phyloP scores from a whole-genome alignment of 352 stramenopile species.

The Globisporangium orthogonon region DNA sequence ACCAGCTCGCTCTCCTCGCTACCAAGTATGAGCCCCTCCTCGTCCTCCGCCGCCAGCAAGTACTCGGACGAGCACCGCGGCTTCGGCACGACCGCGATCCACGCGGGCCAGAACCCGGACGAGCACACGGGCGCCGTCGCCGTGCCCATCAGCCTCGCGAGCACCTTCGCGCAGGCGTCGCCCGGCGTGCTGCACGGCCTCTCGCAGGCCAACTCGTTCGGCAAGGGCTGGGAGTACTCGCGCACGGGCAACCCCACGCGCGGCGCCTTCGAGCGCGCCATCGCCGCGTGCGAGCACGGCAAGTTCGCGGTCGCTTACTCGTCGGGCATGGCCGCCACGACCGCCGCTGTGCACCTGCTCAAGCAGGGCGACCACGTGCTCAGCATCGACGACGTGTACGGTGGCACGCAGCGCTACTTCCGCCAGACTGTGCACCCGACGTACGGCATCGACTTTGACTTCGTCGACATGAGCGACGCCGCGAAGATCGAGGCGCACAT shows the following conservation, averaged over 20 bases:
- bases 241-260: constrained; percentile 95
- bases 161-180: constrained; percentile 85
- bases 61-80: constrained; percentile 76
- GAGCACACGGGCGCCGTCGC: constrained; percentile 74
- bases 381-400: constrained; percentile 94
- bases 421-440: constrained; percentile 87
- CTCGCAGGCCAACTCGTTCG: constrained; percentile 84
- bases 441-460: constrained; percentile 92
- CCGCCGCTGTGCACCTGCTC: constrained; percentile 84
- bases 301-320: constrained; percentile 86
- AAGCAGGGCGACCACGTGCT: constrained; percentile 92
- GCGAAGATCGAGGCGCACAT: constrained; percentile 75
- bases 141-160: constrained; percentile 90
- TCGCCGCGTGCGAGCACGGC: constrained; percentile 90
- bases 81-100: constrained; percentile 81
- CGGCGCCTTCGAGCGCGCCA: constrained; percentile 90
- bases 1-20: not conserved
- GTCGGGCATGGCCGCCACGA: constrained; percentile 89
- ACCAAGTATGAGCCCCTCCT: constrained; percentile 23
- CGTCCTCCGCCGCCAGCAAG: constrained; percentile 23
- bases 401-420: constrained; percentile 93
- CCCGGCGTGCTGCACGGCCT: constrained; percentile 71
- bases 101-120: constrained; percentile 75
- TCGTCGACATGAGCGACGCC: constrained; percentile 91
- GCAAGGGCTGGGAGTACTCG: constrained; percentile 95